Evolutionary conservation across 768 basidiomycete genomes (phyloP).

Genomic region (Xerocomus potaroensis): DNA sequence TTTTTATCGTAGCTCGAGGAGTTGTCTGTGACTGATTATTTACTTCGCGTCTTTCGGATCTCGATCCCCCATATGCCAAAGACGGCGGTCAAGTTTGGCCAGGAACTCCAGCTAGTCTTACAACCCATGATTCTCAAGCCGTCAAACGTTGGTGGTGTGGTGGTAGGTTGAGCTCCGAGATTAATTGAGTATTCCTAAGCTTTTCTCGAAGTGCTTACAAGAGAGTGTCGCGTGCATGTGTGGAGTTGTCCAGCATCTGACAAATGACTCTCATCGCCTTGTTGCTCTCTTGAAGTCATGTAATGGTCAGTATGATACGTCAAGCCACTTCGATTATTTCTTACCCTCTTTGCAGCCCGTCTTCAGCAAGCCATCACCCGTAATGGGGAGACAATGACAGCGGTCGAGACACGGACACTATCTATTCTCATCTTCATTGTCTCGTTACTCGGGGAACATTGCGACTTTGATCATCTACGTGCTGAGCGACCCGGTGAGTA

Average conservation of each 20-base stretch:
- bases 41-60: conserved; percentile 83
- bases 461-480: conserved; percentile 78
- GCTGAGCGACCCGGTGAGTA: conserved; percentile 54
- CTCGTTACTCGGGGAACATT: conserved; percentile 82
- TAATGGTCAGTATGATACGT: conserved; percentile 47
- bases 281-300: conserved; percentile 82
- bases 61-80: conserved; percentile 87
- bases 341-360: conserved; percentile 43
- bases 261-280: conserved; percentile 78
- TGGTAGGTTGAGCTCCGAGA: conserved; percentile 39
- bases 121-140: conserved; percentile 93
- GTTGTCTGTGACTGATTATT: conserved; percentile 74
- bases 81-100: conserved; percentile 83
- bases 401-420: conserved; percentile 51
- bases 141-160: conserved; percentile 58
- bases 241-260: conserved; percentile 75
- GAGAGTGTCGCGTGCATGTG: conserved; percentile 94
- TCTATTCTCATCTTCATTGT: conserved; percentile 80
- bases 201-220: conserved; percentile 61
- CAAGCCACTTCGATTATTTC: neutral
- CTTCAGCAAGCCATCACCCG: conserved; percentile 54
- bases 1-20: conserved; percentile 64
- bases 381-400: conserved; percentile 35
- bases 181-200: neutral
- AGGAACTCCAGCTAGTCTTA: conserved; percentile 74